A percentile compares a stretch with the other conserved stretches of the same genome.
phyloP scores from a whole-genome alignment of 305 asterid genomes.

The Withania somnifera region DNA sequence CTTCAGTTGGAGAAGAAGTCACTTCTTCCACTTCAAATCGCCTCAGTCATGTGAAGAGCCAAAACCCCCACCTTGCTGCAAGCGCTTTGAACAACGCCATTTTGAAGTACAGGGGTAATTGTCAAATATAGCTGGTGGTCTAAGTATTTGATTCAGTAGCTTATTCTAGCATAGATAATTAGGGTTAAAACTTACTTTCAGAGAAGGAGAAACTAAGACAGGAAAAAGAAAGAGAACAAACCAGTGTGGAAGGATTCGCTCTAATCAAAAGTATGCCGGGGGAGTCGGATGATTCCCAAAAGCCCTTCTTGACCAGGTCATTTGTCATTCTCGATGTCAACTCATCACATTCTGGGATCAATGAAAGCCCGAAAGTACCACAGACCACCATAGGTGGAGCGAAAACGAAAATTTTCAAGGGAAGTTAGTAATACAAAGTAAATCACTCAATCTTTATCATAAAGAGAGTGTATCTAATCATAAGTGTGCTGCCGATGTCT shows the following conservation, averaged over 20 bases:
- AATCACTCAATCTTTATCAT: background rate
- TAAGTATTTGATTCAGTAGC: background rate
- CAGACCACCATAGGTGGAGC: background rate
- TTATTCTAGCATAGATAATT: background rate
- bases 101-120: background rate
- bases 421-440: background rate
- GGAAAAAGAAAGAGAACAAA: background rate
- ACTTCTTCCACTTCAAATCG: background rate
- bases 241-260: background rate
- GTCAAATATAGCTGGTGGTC: no score
- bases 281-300: slow-evolving; percentile 10
- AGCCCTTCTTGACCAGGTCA: slow-evolving; percentile 3
- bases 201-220: background rate
- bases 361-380: background rate
- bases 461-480: background rate
- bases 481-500: background rate
- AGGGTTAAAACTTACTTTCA: background rate
- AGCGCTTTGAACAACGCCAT: no score
- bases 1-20: no score
- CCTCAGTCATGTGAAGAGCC: background rate
- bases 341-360: background rate
- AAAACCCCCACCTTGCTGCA: no score
- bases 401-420: background rate
- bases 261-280: background rate
- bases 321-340: background rate